A percentile compares a stretch with the other conserved stretches of the same genome.
These are phyloP conservation scores for Aegle marmelos DNA, from an alignment of 345 rosid species.

Conservation along the genomic window DNA sequence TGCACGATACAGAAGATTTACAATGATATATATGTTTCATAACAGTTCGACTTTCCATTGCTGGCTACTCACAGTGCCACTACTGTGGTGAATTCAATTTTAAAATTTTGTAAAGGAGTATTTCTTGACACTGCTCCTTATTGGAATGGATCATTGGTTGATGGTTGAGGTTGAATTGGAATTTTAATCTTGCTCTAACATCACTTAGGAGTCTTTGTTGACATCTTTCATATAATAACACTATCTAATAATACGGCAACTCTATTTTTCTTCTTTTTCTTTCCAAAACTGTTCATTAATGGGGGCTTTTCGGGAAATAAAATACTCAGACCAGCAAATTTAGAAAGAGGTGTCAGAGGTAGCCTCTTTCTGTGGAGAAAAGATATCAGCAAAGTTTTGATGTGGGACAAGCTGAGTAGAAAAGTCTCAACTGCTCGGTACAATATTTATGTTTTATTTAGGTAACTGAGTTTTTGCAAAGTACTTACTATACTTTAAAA, in stretches of 20 bases:
- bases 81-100: neutral
- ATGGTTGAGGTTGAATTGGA: neutral
- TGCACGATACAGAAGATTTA: slow-evolving; percentile 8
- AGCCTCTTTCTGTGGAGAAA: neutral
- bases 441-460: neutral
- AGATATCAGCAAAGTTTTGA: neutral
- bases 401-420: neutral
- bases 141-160: neutral
- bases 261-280: neutral
- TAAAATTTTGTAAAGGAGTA: neutral
- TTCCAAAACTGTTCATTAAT: neutral
- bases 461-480: neutral
- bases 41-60: neutral
- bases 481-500: neutral
- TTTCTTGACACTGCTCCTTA: neutral
- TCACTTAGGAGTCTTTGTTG: neutral
- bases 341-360: neutral
- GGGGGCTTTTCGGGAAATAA: neutral
- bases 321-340: neutral
- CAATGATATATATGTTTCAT: neutral
- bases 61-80: neutral
- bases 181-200: neutral
- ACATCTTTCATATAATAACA: neutral
- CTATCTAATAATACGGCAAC: neutral
- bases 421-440: neutral